Percentiles rank a stretch among this genome's conserved stretches.
phyloP scores from a whole-genome alignment of 1,284 basidiomycete genomes.

The Blastosporella zonata region DNA sequence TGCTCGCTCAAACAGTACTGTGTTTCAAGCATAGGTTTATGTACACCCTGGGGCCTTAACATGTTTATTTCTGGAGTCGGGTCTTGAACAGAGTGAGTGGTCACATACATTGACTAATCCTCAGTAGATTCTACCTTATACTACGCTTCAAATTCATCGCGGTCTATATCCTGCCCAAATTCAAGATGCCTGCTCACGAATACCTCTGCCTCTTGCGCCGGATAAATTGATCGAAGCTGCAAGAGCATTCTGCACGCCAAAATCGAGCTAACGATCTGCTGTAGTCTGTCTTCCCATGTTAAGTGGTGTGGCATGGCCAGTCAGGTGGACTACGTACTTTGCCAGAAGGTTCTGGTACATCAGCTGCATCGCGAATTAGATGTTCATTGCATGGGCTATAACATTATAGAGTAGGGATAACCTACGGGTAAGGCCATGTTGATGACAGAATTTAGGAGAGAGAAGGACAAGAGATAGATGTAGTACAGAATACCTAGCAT shows the following conservation, averaged over 20 bases:
- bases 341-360: conserved; percentile 1
- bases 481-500: conserved; percentile 7
- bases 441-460: neutral
- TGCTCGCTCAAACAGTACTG: too few species aligned
- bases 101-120: too few species aligned
- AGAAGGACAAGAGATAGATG: conserved; percentile 6
- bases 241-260: neutral
- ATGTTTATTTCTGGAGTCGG: too few species aligned
- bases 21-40: too few species aligned
- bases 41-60: too few species aligned
- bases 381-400: neutral
- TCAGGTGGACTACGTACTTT: conserved; percentile 1
- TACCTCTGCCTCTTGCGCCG: neutral
- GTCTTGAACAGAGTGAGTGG: too few species aligned
- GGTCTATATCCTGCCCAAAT: too few species aligned
- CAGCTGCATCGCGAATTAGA: neutral
- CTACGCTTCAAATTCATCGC: too few species aligned
- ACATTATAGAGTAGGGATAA: neutral
- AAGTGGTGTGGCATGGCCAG: neutral
- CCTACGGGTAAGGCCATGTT: conserved; percentile 3
- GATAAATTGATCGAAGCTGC: neutral
- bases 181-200: neutral
- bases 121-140: too few species aligned
- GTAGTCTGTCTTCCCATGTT: neutral
- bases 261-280: neutral